Conservation (phyloP, 306 rosid genomes). For the Castanopsis chinensis region DNA sequence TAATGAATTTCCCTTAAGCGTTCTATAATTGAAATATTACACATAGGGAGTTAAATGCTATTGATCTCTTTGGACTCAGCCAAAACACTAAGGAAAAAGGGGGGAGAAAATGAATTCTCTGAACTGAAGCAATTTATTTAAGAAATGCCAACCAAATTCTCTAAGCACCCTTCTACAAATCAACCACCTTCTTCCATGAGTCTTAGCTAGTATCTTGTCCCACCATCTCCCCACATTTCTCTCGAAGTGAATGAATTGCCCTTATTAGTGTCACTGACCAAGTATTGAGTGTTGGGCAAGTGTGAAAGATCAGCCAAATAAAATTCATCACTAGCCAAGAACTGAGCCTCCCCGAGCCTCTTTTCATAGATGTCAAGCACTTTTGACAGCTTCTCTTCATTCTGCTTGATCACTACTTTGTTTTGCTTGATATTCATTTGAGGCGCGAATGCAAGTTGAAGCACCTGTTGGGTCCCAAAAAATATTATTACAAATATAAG, state of each 20-base stretch:
- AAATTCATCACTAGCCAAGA: conserved; percentile 76
- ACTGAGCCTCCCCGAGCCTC: conserved; percentile 57
- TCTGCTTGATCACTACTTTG: conserved; percentile 43
- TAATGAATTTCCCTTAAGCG: too few species aligned
- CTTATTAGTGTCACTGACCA: conserved; percentile 32
- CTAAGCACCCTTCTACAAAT: conserved; percentile 35
- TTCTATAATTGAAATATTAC: too few species aligned
- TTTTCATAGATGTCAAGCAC: conserved; percentile 67
- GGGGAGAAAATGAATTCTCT: neutral
- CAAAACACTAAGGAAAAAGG: neutral
- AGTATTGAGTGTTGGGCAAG: conserved; percentile 70
- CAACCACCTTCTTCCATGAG: conserved; percentile 64
- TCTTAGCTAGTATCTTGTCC: conserved; percentile 62
- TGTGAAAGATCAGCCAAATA: conserved; percentile 85
- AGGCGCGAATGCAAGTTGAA: conserved; percentile 82
- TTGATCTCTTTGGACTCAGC: neutral
- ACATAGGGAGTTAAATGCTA: too few species aligned
- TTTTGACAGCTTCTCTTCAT: conserved; percentile 52
- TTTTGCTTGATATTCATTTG: conserved; percentile 71
- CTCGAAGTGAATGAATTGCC: conserved; percentile 51
- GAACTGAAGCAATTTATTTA: neutral
- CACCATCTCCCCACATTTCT: conserved; percentile 70
- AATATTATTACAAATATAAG: too few species aligned
- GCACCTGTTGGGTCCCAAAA: conserved; percentile 11
- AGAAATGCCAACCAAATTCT: neutral